A percentile compares a stretch with the other conserved stretches of the same genome.
Conservation (phyloP, 176 grass and related monocot genomes). For the Sorghum bicolor region Sorghum_bicolor_NCBIv3 NC_012871.2:4766001-4766500, state of each 20-base stretch:
- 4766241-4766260: slow-evolving; percentile 76
- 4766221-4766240: slow-evolving; percentile 95
- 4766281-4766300: slow-evolving; percentile 21
- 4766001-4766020: background rate
- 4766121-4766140: slow-evolving; percentile 8
- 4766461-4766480: slow-evolving; percentile 89
- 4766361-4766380: slow-evolving; percentile 64
- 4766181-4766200: slow-evolving; percentile 73
- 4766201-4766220: slow-evolving; percentile 77
- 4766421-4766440: slow-evolving; percentile 81
- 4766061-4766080: slow-evolving; percentile 9
- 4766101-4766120: background rate
- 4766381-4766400: slow-evolving; percentile 44
- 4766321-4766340: slow-evolving; percentile 12
- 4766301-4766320: background rate
- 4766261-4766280: background rate
- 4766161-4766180: slow-evolving; percentile 91
- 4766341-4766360: slow-evolving; percentile 87
- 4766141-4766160: slow-evolving; percentile 94
- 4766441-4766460: slow-evolving; percentile 82
- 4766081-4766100: background rate
- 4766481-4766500: slow-evolving; percentile 83
- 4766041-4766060: background rate
- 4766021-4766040: slow-evolving; percentile 12
- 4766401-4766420: slow-evolving; percentile 85